Evolutionary conservation across 768 basidiomycete genomes (phyloP).

Genomic region (Mrakia frigida): DNA sequence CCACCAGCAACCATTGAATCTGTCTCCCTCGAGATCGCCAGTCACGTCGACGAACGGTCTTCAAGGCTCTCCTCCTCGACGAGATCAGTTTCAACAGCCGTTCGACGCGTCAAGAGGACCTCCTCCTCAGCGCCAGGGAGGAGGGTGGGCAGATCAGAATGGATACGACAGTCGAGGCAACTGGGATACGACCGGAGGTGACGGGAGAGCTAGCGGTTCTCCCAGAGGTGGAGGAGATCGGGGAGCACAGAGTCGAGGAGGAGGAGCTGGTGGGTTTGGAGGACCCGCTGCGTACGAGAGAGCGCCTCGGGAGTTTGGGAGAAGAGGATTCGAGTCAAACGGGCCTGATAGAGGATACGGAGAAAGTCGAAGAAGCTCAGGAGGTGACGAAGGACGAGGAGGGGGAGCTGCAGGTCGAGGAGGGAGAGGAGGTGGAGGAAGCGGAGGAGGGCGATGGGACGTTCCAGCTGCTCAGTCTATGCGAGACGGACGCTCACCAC

Average conservation of each 20-base stretch:
- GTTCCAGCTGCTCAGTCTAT: background rate
- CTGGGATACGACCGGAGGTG: background rate
- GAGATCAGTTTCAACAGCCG: background rate
- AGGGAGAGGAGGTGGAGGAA: background rate
- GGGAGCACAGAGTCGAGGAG: background rate
- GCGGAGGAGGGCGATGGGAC: constrained; percentile 3
- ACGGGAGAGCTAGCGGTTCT: background rate
- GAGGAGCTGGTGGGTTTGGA: background rate
- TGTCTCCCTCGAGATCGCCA: background rate
- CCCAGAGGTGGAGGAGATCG: background rate
- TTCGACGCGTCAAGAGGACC: background rate
- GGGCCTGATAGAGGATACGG: background rate
- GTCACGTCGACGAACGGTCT: background rate
- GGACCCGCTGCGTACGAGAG: background rate
- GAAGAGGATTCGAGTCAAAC: background rate
- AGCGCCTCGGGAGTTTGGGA: background rate
- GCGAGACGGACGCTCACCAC: background rate
- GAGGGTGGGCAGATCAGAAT: background rate
- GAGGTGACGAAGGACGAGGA: background rate
- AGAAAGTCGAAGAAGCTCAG: no score
- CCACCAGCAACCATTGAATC: background rate
- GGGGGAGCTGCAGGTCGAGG: no score
- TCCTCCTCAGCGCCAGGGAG: background rate
- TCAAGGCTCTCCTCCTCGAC: background rate
- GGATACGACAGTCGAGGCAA: background rate